Percentiles rank a stretch among this genome's conserved stretches.
These are phyloP conservation scores for Linum lewisii DNA, from an alignment of 345 rosid species.

Conservation along the genomic window DNA sequence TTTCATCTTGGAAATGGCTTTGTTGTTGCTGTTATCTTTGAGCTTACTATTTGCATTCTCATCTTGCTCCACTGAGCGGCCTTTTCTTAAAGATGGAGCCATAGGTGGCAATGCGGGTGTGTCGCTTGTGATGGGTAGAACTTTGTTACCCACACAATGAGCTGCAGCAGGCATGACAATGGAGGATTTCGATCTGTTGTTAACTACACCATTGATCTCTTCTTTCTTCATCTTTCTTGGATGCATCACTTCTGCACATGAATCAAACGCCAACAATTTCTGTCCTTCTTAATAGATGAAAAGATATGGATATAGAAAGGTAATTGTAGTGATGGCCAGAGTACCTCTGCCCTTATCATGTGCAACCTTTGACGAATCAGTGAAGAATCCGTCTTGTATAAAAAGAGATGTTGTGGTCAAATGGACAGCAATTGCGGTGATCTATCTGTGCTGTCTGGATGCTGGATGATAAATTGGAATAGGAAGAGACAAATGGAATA, in stretches of 20 bases:
- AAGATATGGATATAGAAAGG: too few species aligned
- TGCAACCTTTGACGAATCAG: too few species aligned
- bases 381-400: too few species aligned
- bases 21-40: slow-evolving; percentile 29
- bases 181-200: slow-evolving; percentile 21
- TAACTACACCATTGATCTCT: slow-evolving; percentile 13
- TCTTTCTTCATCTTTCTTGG: slow-evolving; percentile 42
- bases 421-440: too few species aligned
- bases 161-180: neutral
- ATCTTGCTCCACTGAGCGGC: slow-evolving; percentile 13
- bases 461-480: too few species aligned
- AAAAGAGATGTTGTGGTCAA: too few species aligned
- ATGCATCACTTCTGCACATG: slow-evolving; percentile 9
- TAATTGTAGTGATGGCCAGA: too few species aligned
- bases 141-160: slow-evolving; percentile 34
- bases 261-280: too few species aligned
- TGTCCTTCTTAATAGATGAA: too few species aligned
- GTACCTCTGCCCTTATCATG: too few species aligned
- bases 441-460: too few species aligned
- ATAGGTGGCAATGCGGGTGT: slow-evolving; percentile 1
- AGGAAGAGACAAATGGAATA: too few species aligned
- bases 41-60: slow-evolving; percentile 26
- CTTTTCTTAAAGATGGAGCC: slow-evolving; percentile 14
- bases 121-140: slow-evolving; percentile 34
- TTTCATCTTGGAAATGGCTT: slow-evolving; percentile 62